Evolutionary conservation across 2,329 filamentous ascomycete genomes (phyloP).

Genomic region (Madurella fahalii): DNA sequence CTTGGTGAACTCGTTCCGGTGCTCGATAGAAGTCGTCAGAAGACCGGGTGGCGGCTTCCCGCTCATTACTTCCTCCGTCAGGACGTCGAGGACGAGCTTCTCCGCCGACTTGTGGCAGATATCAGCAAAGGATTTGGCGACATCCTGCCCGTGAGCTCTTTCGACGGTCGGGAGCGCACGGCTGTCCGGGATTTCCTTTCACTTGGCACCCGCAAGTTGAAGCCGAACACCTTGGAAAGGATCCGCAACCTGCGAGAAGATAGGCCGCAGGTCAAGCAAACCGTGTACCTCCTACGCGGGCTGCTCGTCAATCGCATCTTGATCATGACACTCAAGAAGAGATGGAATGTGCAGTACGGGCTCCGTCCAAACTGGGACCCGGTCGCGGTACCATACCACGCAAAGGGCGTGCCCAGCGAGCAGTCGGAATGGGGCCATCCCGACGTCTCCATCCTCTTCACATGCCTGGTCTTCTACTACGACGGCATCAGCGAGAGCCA

Average conservation of each 20-base stretch:
- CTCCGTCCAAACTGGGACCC: slow-evolving; percentile 51
- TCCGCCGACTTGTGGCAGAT: slow-evolving; percentile 37
- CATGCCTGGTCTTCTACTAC: slow-evolving; percentile 65
- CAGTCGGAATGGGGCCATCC: slow-evolving; percentile 65
- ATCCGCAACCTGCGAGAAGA: slow-evolving; percentile 33
- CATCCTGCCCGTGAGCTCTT: slow-evolving; percentile 31
- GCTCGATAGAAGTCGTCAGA: slow-evolving; percentile 45
- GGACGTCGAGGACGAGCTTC: slow-evolving; percentile 44
- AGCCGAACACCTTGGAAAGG: slow-evolving; percentile 9
- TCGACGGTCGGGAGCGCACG: slow-evolving; percentile 29
- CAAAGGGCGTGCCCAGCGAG: slow-evolving; percentile 59
- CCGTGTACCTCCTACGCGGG: slow-evolving; percentile 58
- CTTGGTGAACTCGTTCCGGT: slow-evolving; percentile 37
- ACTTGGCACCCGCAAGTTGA: slow-evolving; percentile 6
- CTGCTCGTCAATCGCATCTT: slow-evolving; percentile 59
- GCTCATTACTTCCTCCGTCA: slow-evolving; percentile 51
- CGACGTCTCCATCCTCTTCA: slow-evolving; percentile 61
- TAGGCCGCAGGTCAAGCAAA: slow-evolving; percentile 29
- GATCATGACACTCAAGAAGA: slow-evolving; percentile 54
- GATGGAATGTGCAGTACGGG: slow-evolving; percentile 65
- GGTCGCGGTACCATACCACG: slow-evolving; percentile 63
- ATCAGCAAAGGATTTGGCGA: slow-evolving; percentile 34
- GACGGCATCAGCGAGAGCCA: slow-evolving; percentile 49
- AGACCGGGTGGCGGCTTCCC: slow-evolving; percentile 45
- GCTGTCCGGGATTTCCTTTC: slow-evolving; percentile 24